Evolutionary conservation across 345 rosid species (phyloP), one percentile per base, ranked within the genome.

Genomic region (Erysimum cheiranthoides): DNA sequence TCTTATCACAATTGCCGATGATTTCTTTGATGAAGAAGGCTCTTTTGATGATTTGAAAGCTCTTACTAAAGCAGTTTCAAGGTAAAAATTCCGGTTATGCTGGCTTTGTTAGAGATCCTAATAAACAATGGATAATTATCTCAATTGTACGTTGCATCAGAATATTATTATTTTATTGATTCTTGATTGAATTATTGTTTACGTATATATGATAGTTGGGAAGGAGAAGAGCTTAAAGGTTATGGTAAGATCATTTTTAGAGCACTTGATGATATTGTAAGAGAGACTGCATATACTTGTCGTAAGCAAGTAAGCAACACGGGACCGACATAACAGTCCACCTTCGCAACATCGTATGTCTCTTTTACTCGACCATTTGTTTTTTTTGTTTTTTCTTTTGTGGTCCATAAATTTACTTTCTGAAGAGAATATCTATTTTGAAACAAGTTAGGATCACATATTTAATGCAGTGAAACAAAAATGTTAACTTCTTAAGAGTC

Each of bases 1-100:
- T 10, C 30, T 90, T 6, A 66, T 88, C 42, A 90, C 93, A 1
- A 77, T 88, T 10, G 86, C 93, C 4, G 96, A 90, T 61, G 96
- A 90, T 71, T 88, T 84, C 30, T 88, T 76, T 11, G 93, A 90
- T 61, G 78, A 61, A 57, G 68, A 71, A 84, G 96, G 86, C 71
- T 87, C 86, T 66, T 18, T 85, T 2, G 43, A 79, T 32, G 87
- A 90, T 18, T 69, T 90, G 64, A 59, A 73, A 69, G 61, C 42
- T 18, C 90, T 90, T 58, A 73, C 84, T 7, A 58, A 75, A 28
- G 86, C 96, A 16, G 68, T 90, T 70, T 51, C n/a, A 71, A 83
- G 87, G 93, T 88, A 73, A 5, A n/a, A n/a, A n/a, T n/a, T n/a
- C n/a, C n/a, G n/a, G n/a, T n/a, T n/a, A n/a, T n/a, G n/a, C n/a